These are phyloP conservation scores for Ganoderma leucocontextum DNA, from an alignment of 1,284 basidiomycete species.

Conservation along the genomic window DNA sequence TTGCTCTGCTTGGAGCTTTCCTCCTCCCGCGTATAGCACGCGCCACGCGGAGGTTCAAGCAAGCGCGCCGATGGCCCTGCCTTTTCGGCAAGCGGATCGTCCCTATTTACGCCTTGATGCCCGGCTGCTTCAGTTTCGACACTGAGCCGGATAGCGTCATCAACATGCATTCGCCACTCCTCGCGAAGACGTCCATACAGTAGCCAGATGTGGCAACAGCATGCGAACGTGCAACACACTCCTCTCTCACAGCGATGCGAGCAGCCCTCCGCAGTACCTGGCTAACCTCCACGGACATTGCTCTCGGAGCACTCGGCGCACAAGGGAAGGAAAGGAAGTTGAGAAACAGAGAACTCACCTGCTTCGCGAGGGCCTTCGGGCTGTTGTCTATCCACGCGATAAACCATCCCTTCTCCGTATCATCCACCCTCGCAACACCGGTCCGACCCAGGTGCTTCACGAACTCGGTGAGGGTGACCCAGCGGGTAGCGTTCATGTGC, in stretches of 20 bases:
- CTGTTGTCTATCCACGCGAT: slow-evolving; percentile 97
- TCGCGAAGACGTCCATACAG: background rate
- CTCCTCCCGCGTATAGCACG: background rate
- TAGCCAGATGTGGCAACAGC: slow-evolving; percentile 1
- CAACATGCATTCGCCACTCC: slow-evolving; percentile 8
- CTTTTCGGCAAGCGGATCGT: slow-evolving; percentile 6
- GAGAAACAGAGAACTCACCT: slow-evolving; percentile 52
- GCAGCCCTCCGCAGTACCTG: background rate
- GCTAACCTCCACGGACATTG: slow-evolving; percentile 6
- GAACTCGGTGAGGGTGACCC: slow-evolving; percentile 97
- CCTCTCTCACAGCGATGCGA: background rate
- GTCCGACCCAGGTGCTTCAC: slow-evolving; percentile 89
- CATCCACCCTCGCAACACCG: slow-evolving; percentile 93
- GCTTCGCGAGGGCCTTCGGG: slow-evolving; percentile 91
- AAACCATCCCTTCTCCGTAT: slow-evolving; percentile 98
- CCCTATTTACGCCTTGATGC: slow-evolving; percentile 3
- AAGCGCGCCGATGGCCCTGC: background rate
- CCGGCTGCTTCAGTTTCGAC: background rate
- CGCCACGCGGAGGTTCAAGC: background rate
- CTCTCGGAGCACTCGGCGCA: slow-evolving; percentile 8
- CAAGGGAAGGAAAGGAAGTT: background rate
- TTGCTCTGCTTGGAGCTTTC: background rate
- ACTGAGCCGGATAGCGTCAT: slow-evolving; percentile 7
- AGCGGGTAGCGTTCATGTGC: slow-evolving; percentile 99
- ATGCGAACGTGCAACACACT: slow-evolving; percentile 5